Conservation (phyloP, 495 filamentous ascomycete genomes). For the Massariosphaeria phaeospora region DNA sequence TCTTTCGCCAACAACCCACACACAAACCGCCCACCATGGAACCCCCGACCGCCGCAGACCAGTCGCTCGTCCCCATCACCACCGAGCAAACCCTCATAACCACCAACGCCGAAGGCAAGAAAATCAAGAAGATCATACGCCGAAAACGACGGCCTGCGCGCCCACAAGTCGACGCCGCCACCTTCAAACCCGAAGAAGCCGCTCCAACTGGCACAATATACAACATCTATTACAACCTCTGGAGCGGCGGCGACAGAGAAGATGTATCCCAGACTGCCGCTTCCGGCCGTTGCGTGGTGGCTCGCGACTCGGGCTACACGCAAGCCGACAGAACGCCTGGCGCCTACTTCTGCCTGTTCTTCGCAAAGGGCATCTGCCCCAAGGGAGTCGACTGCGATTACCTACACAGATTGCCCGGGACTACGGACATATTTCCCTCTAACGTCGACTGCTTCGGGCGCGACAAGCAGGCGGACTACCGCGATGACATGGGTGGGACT, state of each 20-base stretch:
- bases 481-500: slow-evolving; percentile 95
- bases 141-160: slow-evolving; percentile 64
- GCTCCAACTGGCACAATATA: slow-evolving; percentile 89
- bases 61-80: slow-evolving; percentile 3
- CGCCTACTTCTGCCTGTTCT: slow-evolving; percentile 89
- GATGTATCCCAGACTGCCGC: slow-evolving; percentile 75
- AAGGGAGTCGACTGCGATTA: slow-evolving; percentile 91
- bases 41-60: no score
- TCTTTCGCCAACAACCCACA: no score
- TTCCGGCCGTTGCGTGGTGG: slow-evolving; percentile 72
- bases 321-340: slow-evolving; percentile 74
- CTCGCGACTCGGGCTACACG: slow-evolving; percentile 80
- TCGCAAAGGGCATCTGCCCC: slow-evolving; percentile 76
- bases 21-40: no score
- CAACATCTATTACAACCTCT: slow-evolving; percentile 87
- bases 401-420: slow-evolving; percentile 75
- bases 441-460: slow-evolving; percentile 93
- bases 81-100: slow-evolving; percentile 13
- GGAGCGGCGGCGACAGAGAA: slow-evolving; percentile 89
- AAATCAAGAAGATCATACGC: slow-evolving; percentile 58
- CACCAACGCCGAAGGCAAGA: slow-evolving; percentile 51
- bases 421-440: slow-evolving; percentile 79
- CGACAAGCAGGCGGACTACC: slow-evolving; percentile 80
- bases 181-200: slow-evolving; percentile 73
- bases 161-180: slow-evolving; percentile 74